phyloP scores from a whole-genome alignment of 2,329 filamentous ascomycete species.

The Trichoderma sp. region DNA sequence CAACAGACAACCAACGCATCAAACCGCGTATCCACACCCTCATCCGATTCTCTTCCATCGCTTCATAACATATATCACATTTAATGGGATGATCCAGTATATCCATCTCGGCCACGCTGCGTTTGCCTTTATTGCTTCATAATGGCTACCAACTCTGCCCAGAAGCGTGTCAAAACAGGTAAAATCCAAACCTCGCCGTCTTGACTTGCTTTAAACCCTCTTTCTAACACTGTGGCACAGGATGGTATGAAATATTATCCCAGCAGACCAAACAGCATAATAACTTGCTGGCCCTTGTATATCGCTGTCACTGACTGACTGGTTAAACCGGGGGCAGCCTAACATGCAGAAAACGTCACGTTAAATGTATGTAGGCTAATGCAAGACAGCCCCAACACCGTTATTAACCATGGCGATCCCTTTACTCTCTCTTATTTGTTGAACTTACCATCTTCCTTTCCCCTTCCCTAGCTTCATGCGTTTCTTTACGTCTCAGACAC shows the following conservation, averaged over 20 bases:
- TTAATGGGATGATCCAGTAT: neutral
- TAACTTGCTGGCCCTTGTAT: neutral
- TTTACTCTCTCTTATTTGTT: neutral
- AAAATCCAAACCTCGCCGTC: neutral
- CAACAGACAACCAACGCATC: neutral
- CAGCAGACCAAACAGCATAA: neutral
- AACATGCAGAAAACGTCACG: constrained; percentile 13
- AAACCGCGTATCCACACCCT: neutral
- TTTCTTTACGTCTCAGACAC: neutral
- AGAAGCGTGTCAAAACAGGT: constrained; percentile 8
- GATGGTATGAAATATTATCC: neutral
- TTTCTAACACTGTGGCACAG: neutral
- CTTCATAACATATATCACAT: neutral
- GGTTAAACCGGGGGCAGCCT: neutral
- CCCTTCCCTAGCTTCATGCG: too few relatives aligned
- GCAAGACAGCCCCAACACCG: neutral
- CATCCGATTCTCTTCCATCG: neutral
- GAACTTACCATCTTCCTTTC: neutral
- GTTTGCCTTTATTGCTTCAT: neutral
- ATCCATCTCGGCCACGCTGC: neutral
- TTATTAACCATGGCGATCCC: neutral
- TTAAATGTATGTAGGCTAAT: constrained; percentile 14
- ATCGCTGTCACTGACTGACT: neutral
- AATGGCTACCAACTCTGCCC: neutral
- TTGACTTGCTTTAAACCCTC: neutral